phyloP scores from a whole-genome alignment of 106 monocot species.

The Platanthera guangdongensis region DNA sequence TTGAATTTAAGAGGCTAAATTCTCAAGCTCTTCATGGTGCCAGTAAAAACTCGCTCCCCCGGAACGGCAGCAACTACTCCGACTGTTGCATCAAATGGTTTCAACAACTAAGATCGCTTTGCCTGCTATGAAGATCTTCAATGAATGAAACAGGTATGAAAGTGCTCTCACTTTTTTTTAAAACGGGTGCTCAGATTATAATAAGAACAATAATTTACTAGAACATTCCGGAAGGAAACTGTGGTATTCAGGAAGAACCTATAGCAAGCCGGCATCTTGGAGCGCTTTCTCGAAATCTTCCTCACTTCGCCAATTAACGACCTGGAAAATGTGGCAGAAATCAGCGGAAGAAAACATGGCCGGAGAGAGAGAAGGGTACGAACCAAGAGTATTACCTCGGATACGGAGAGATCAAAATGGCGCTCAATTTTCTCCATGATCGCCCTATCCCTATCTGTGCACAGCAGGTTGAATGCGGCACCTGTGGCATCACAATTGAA shows the following conservation, averaged over 20 bases:
- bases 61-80: no score
- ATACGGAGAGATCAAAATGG: conserved; percentile 52
- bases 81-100: no score
- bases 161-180: no score
- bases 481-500: conserved; percentile 26
- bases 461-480: conserved; percentile 79
- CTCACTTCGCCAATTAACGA: conserved; percentile 34
- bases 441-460: conserved; percentile 32
- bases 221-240: no score
- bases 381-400: conserved; percentile 34
- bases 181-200: no score
- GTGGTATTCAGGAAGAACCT: not conserved
- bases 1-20: no score
- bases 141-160: no score
- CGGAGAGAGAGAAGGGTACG: not conserved
- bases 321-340: conserved; percentile 7
- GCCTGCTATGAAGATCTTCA: no score
- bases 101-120: no score
- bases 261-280: conserved; percentile 48
- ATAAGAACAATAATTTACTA: no score
- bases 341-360: not conserved
- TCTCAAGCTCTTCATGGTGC: no score
- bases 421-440: conserved; percentile 78
- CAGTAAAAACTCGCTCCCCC: no score
- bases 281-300: conserved; percentile 49